phyloP scores from a whole-genome alignment of 192 early-diverging fungal species.

The Umbelopsis isabellina region DNA sequence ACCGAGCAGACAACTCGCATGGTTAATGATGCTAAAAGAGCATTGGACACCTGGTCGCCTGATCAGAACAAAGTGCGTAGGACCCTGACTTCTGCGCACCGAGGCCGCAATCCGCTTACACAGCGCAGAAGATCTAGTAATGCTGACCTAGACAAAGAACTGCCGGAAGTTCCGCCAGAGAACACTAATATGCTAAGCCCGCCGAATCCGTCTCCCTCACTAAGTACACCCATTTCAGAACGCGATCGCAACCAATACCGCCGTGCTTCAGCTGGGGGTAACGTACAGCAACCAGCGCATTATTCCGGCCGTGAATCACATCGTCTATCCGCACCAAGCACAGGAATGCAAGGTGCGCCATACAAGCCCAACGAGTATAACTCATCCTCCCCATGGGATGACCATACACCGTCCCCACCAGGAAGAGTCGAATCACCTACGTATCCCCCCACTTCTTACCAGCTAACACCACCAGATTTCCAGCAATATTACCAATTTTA shows the following conservation, averaged over 20 bases:
- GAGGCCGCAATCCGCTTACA: constrained; percentile 26
- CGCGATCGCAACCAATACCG: constrained; percentile 10
- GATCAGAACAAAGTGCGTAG: constrained; percentile 32
- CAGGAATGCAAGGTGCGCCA: neutral
- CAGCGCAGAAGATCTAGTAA: neutral
- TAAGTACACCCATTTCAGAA: constrained; percentile 13
- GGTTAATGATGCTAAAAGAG: constrained; percentile 27
- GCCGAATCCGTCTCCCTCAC: neutral
- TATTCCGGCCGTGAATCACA: neutral
- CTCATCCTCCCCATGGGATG: constrained; percentile 14
- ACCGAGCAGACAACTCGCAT: constrained; percentile 31
- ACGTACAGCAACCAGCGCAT: neutral
- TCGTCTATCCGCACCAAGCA: constrained; percentile 7
- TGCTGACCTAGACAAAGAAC: constrained; percentile 20
- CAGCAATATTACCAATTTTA: constrained; percentile 41
- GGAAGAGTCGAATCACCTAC: neutral
- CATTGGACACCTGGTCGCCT: constrained; percentile 33
- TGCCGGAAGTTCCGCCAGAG: constrained; percentile 18
- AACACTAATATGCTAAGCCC: neutral
- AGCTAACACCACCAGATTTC: constrained; percentile 27
- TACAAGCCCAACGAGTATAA: neutral
- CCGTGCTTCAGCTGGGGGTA: neutral
- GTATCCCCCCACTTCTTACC: constrained; percentile 5
- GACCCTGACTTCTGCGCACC: constrained; percentile 36
- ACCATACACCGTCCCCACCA: constrained; percentile 10